These are phyloP conservation scores for Gynandropsis gynandra DNA, from an alignment of 345 rosid species.

Conservation along the genomic window DNA sequence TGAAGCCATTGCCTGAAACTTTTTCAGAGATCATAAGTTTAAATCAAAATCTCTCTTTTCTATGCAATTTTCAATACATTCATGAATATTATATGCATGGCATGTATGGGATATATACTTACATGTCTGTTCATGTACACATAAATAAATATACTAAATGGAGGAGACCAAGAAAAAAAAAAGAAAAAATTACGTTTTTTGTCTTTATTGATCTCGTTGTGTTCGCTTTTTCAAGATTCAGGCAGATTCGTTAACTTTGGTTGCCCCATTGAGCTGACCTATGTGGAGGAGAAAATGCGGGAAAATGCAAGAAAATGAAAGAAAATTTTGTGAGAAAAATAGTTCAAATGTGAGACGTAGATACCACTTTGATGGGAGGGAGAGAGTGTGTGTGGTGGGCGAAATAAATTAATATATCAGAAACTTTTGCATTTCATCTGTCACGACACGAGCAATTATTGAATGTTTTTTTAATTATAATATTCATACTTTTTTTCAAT, in stretches of 20 bases:
- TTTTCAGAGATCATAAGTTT: slow-evolving; percentile 7
- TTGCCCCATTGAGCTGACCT: slow-evolving; percentile 29
- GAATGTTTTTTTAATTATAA: too few species aligned
- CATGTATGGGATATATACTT: too few species aligned
- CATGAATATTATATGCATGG: too few species aligned
- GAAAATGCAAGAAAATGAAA: slow-evolving; percentile 15
- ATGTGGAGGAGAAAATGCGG: too few species aligned
- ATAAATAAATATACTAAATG: slow-evolving; percentile 18
- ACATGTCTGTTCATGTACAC: neutral
- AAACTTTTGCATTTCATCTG: too few species aligned
- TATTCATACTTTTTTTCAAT: too few species aligned
- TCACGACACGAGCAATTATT: too few species aligned
- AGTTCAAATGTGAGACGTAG: too few species aligned
- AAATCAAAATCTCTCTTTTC: slow-evolving; percentile 9
- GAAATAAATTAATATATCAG: too few species aligned
- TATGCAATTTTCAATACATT: neutral
- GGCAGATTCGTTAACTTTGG: slow-evolving; percentile 22
- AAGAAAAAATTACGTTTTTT: slow-evolving; percentile 4
- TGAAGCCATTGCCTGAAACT: slow-evolving; percentile 36
- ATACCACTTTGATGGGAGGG: too few species aligned
- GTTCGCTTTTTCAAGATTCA: slow-evolving; percentile 15
- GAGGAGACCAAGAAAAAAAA: slow-evolving; percentile 5
- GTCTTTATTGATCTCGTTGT: slow-evolving; percentile 3
- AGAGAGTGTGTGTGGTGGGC: too few species aligned
- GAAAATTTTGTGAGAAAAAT: too few species aligned